Evolutionary conservation across 805 yeast species (phyloP), one percentile per base, ranked within the genome.

Genomic region (Saccharomyces eubayanus): DNA sequence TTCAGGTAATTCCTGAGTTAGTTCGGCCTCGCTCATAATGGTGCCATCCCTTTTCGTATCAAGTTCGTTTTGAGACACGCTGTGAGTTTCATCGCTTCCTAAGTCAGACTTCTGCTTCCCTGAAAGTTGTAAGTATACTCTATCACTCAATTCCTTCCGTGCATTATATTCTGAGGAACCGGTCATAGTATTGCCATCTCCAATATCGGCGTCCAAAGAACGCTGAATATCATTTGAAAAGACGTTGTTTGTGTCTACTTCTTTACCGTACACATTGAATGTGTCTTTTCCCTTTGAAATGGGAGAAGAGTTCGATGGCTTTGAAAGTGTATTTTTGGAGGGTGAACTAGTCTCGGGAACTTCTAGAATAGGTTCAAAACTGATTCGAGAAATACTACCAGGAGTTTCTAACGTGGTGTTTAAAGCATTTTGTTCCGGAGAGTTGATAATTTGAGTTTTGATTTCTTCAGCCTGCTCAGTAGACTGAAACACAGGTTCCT

Each of bases 1-100:
- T 53, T 67, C 69, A 5, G 69, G 68, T 24, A 66, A 51, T 29
- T 66, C 70, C 50, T 66, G 70, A 1, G 70, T 64, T 29, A 57
- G 52, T 31, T 65, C 69, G 1, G 55, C 56, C 31, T 65, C 69
- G 52, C 68, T 65, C 21, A 57, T 24, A 3, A 60, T 56, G 1
- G 61, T 56, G 10, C 53, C 50, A 4, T 50, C 48, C n/a, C 36
- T 46, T n/a, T 31, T 21, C 5, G 53, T 24, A 30, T 55, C 55
- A 27, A 40, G 11, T 6, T 21, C 50, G 31, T 46, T 28, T 14
- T 28, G 14, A 5, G 43, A 36, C 24, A 16, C 6, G 5, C 21
- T 6, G 16, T 36, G 24, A 5, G 36, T 27, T 27, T 51, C 54
- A 36, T 36, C 43, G 9, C 28, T 31, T 11, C 48, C 46, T n/a